Evolutionary conservation across 306 rosid species (phyloP).

Genomic region (Acacia melanoxylon): DNA sequence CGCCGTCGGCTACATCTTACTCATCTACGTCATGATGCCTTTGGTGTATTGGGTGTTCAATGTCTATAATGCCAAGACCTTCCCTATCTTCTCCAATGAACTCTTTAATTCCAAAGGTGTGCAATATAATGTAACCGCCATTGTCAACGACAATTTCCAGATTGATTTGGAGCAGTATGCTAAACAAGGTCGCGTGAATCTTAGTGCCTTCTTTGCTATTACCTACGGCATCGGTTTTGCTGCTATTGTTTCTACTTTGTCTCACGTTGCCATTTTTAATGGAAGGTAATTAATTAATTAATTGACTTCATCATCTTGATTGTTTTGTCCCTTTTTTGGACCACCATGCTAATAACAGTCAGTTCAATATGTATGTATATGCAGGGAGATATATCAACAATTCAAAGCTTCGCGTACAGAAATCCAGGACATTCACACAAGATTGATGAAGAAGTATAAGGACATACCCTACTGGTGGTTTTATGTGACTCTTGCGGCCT

Average conservation of each 20-base stretch:
- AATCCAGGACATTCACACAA: slow-evolving; percentile 63
- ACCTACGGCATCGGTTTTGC: slow-evolving; percentile 72
- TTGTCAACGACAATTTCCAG: slow-evolving; percentile 61
- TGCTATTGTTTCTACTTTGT: slow-evolving; percentile 50
- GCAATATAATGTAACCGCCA: slow-evolving; percentile 42
- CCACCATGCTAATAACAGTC: not conserved
- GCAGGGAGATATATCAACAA: slow-evolving; percentile 51
- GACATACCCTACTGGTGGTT: slow-evolving; percentile 77
- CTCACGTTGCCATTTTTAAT: slow-evolving; percentile 66
- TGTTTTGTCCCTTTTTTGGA: not conserved
- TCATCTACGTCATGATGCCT: slow-evolving; percentile 52
- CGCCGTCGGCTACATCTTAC: slow-evolving; percentile 46
- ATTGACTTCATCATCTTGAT: not conserved
- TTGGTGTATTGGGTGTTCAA: slow-evolving; percentile 55
- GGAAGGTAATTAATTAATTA: slow-evolving; percentile 47
- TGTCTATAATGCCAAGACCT: slow-evolving; percentile 52
- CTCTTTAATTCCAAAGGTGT: slow-evolving; percentile 47
- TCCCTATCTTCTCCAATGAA: slow-evolving; percentile 56
- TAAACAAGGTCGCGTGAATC: slow-evolving; percentile 47
- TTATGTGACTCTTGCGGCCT: slow-evolving; percentile 37
- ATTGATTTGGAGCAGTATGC: slow-evolving; percentile 48
- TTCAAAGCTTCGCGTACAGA: slow-evolving; percentile 42
- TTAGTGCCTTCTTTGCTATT: slow-evolving; percentile 55
- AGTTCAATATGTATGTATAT: not conserved
- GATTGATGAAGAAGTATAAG: slow-evolving; percentile 64